Evolutionary conservation across 2,329 filamentous ascomycete genomes (phyloP).

Genomic region (Thelonectria rubi): DNA sequence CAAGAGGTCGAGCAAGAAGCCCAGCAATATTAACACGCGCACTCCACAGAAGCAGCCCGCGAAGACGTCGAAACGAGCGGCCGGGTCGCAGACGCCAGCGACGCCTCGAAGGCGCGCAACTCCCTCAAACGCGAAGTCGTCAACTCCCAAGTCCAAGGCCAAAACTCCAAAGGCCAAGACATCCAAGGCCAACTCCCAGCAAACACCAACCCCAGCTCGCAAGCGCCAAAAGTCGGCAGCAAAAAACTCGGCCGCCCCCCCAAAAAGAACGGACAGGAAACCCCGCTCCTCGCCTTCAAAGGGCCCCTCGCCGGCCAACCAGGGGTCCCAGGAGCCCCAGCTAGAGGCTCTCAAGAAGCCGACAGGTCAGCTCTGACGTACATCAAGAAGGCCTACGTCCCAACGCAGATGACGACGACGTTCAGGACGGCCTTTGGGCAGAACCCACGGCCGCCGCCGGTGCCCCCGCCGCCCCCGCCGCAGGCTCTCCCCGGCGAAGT

Average conservation of each 20-base stretch:
- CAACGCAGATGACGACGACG: neutral
- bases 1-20: conserved; percentile 39
- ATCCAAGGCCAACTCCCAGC: conserved; percentile 11
- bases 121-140: conserved; percentile 20
- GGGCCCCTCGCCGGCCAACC: conserved; percentile 3
- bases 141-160: conserved; percentile 15
- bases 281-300: conserved; percentile 7
- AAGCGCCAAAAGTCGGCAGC: conserved; percentile 23
- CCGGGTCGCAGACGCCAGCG: conserved; percentile 27
- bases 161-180: conserved; percentile 42
- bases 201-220: conserved; percentile 14
- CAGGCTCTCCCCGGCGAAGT: conserved; percentile 2
- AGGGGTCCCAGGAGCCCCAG: neutral
- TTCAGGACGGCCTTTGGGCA: too few species aligned
- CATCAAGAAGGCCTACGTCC: conserved; percentile 29
- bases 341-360: neutral
- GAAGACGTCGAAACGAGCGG: conserved; percentile 31
- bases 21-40: conserved; percentile 46
- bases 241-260: conserved; percentile 3
- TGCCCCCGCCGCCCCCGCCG: neutral
- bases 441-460: neutral
- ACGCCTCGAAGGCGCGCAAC: conserved; percentile 31
- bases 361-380: conserved; percentile 18
- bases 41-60: conserved; percentile 45
- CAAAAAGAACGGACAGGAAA: conserved; percentile 15